These are phyloP conservation scores for Passalora sequoiae DNA, from an alignment of 2,329 filamentous ascomycete species.

Conservation along the genomic window DNA sequence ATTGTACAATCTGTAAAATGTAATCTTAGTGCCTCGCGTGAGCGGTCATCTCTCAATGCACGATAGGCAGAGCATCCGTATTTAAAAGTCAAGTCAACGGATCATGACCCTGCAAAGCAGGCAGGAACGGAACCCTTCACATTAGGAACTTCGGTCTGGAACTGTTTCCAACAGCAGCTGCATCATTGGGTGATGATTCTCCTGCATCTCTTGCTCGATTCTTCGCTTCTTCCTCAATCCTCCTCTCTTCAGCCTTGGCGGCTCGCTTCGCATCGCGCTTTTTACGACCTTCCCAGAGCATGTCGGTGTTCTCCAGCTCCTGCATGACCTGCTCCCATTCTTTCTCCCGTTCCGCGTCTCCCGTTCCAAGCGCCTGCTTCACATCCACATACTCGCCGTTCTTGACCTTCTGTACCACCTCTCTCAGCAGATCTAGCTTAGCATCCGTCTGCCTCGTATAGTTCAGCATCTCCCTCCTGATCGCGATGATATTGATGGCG, in stretches of 20 bases:
- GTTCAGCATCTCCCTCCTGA: constrained; percentile 69
- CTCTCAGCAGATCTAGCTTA: constrained; percentile 68
- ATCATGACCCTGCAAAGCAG: too few species aligned
- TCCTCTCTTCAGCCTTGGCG: constrained; percentile 21
- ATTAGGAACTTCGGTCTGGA: constrained; percentile 30
- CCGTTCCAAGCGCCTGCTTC: constrained; percentile 72
- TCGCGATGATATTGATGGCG: constrained; percentile 82
- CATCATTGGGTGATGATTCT: background rate
- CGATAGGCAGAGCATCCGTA: too few species aligned
- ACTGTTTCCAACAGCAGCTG: constrained; percentile 4
- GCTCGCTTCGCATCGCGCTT: constrained; percentile 26
- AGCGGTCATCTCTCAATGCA: too few species aligned
- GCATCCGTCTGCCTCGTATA: constrained; percentile 73
- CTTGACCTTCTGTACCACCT: constrained; percentile 67
- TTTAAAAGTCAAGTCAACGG: too few species aligned
- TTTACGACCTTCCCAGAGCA: constrained; percentile 27
- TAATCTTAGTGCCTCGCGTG: too few species aligned
- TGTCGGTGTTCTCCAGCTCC: constrained; percentile 33
- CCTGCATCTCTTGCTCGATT: constrained; percentile 3
- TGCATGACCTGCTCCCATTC: constrained; percentile 80
- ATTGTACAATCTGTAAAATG: too few species aligned
- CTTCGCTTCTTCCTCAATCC: constrained; percentile 16
- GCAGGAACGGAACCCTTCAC: too few species aligned
- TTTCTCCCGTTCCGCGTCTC: constrained; percentile 65
- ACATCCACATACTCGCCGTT: constrained; percentile 77